Base-by-base conservation (phyloP, 352 stramenopile species). In the Saprolegnia diclina region DNA sequence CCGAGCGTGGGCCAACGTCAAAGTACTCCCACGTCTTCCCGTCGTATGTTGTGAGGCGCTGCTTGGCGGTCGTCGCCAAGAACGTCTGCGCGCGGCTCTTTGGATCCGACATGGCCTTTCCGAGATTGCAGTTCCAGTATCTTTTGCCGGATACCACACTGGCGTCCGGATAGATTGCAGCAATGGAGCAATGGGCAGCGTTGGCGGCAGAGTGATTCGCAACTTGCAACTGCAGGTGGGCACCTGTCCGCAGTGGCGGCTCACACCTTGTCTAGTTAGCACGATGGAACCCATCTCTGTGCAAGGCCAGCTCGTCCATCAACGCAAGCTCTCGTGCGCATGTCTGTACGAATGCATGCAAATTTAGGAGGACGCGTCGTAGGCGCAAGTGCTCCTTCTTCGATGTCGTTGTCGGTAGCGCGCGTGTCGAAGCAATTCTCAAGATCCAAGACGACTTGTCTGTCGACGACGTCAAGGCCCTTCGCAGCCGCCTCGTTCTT, bases 11-110 rank as follows among this genome's bases (percentile, higher is more conserved):
- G 10, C 82, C 83, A 52, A 76, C 82, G 74, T 92, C 83, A 64
- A 80, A 92, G 71, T 88, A 90, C 68, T 87, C 79, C 83, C 83
- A 92, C 44, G 80, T 90, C 54, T 89, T 79, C 24, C 79, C 82
- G 40, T 92, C 84, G 64, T 90, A 90, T 19, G 82, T 92, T 7
- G 82, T 89, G 53, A 92, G 74, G 24, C 84, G 81, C 68, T 90
- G 84, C 38, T 79, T 75, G 19, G 84, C 79, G 24, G 82, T 79
- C 35, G 78, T 65, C 73, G 88, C 78, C 67, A 89, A 57, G 71
- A 92, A 92, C 32, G 71, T 71, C 24, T 74, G 76, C 67, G 85
- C 80, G 64, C 74, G 87, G 52, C 57, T 67, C 56, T 72, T 37
- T 21, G 54, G 14, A 16, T 42, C 4, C 32, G 24, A n/a, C 63